Percentiles rank a stretch among this genome's conserved stretches.
Conservation (phyloP, 495 filamentous ascomycete species). For the Rostrohypoxylon terebratum region DNA sequence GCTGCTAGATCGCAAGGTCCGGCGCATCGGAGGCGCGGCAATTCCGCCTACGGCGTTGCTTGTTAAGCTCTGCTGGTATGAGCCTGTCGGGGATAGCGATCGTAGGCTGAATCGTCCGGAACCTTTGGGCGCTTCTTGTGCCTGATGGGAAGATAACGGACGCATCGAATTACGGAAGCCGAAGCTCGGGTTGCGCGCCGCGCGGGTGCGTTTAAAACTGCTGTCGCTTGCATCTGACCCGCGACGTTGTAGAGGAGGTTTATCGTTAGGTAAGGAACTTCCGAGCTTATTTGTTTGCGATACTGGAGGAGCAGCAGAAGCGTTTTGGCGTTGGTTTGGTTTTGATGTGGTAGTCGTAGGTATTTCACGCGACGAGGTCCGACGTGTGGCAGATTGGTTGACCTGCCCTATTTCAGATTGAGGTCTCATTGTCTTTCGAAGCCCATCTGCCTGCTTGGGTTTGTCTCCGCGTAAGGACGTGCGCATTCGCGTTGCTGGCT, state of each 20-base stretch:
- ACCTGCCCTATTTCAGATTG: slow-evolving; percentile 26
- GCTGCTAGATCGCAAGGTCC: slow-evolving; percentile 43
- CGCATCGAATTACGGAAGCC: slow-evolving; percentile 59
- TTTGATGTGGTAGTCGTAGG: slow-evolving; percentile 26
- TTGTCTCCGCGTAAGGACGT: slow-evolving; percentile 53
- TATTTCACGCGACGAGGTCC: slow-evolving; percentile 16
- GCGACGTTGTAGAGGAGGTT: slow-evolving; percentile 50
- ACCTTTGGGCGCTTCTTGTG: slow-evolving; percentile 31
- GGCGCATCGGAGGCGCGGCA: slow-evolving; percentile 33
- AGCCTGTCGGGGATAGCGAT: slow-evolving; percentile 53
- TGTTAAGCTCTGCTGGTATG: slow-evolving; percentile 39
- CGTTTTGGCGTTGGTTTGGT: slow-evolving; percentile 13
- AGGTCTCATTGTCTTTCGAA: slow-evolving; percentile 54
- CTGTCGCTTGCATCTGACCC: slow-evolving; percentile 62
- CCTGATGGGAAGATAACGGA: slow-evolving; percentile 41
- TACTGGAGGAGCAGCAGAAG: slow-evolving; percentile 17
- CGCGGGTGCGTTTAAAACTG: slow-evolving; percentile 59
- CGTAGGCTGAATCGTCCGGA: slow-evolving; percentile 56
- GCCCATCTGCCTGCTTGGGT: slow-evolving; percentile 39
- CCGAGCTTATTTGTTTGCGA: neutral
- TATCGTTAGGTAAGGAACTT: slow-evolving; percentile 33
- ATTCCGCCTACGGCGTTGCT: slow-evolving; percentile 23
- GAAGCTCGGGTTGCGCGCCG: slow-evolving; percentile 36
- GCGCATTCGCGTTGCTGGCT: slow-evolving; percentile 49
- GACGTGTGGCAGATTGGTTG: slow-evolving; percentile 36